Conservation (phyloP, 2,329 filamentous ascomycete genomes). For the Mariannaea elegans region DNA sequence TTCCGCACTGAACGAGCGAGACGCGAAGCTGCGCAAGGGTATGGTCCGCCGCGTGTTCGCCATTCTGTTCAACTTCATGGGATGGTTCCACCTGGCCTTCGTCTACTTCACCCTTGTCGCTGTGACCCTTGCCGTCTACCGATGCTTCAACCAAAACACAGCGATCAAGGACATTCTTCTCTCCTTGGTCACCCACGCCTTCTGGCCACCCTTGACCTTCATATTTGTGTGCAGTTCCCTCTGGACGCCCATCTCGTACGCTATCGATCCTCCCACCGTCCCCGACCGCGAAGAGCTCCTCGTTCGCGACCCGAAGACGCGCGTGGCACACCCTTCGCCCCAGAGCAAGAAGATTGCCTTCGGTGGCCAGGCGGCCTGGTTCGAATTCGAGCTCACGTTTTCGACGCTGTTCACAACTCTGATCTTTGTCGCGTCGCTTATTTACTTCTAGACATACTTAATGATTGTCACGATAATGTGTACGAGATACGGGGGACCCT, state of each 20-base stretch:
- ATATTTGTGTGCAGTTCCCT: constrained; percentile 62
- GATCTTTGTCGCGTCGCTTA: constrained; percentile 56
- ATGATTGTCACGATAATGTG: constrained; percentile 40
- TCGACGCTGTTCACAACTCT: constrained; percentile 60
- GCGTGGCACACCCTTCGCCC: constrained; percentile 60
- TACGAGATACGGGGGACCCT: constrained; percentile 6
- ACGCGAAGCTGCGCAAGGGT: constrained; percentile 58
- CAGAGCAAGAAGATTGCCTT: constrained; percentile 65
- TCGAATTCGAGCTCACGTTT: constrained; percentile 63
- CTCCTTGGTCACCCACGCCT: constrained; percentile 66
- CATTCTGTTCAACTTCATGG: constrained; percentile 65
- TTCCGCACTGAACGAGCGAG: constrained; percentile 66
- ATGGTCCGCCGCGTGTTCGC: constrained; percentile 63
- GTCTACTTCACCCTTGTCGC: constrained; percentile 62
- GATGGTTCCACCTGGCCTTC: constrained; percentile 62
- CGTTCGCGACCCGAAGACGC: constrained; percentile 62
- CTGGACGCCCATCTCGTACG: constrained; percentile 69
- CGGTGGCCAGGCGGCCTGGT: constrained; percentile 62
- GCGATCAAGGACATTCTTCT: constrained; percentile 53
- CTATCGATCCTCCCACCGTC: constrained; percentile 66
- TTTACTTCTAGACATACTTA: constrained; percentile 34
- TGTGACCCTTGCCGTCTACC: constrained; percentile 60
- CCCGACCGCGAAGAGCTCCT: constrained; percentile 67
- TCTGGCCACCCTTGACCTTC: constrained; percentile 69
- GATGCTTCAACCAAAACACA: constrained; percentile 54